Base-by-base conservation (phyloP, 495 filamentous ascomycete species). In the Talaromyces wortmannii region DNA sequence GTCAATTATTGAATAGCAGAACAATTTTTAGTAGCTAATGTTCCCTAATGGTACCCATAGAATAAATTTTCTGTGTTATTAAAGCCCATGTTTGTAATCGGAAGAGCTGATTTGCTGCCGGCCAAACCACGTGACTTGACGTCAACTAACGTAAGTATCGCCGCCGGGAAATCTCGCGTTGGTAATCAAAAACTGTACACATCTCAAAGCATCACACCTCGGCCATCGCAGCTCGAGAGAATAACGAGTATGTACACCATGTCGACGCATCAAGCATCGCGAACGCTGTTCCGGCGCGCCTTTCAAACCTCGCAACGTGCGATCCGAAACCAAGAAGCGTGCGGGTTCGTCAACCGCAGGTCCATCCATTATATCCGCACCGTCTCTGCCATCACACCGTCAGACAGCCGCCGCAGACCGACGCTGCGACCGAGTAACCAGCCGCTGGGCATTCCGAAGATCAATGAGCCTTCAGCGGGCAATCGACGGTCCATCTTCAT, bases 401-500 rank as follows among this genome's bases (percentile, higher is more conserved):
- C 79, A 44, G 72, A 77, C 56, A 61, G 68, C 31, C 70, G 67
- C 57, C 71, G 62, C 52, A 67, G 78, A 59, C 78, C 78, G 13
- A 74, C 68, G 18, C 59, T 80, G 62, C 75, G 67, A 36, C 72
- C 74, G n/a, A 56, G 71, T 33, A 75, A 78, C 51, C 76, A 77
- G 55, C 72, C 74, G 16, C 62, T 64, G 1, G 55, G 61, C 4
- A 52, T 58, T 36, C 60, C 59, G 10, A 60, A 65, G 7, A 67
- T 73, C 31, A 73, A 66, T 50, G 72, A 67, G 8, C 56, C 63
- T 13, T 72, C 65, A 11, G 66, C 69, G 8, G 63, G 59, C 6
- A 69, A 78, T 54, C 77, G 74, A 56, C 88, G 94, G 36, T 90
- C 85, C 11, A 92, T 97, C 66, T 98, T 97, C 76, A 98, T 98